These are phyloP conservation scores for Wolfiporia cocos DNA, from an alignment of 1,284 basidiomycete genomes.

Conservation along the genomic window DNA sequence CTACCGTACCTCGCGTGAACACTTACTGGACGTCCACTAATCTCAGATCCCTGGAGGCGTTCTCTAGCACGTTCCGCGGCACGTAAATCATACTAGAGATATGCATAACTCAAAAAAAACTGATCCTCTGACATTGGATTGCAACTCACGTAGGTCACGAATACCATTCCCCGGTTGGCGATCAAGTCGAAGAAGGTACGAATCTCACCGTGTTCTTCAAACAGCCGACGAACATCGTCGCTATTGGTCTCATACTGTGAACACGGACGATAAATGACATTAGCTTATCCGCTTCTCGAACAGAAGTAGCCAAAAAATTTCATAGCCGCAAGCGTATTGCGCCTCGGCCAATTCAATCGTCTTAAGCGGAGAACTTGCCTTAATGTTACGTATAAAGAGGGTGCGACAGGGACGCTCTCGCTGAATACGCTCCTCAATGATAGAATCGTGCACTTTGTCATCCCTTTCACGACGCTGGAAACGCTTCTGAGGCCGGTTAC, in stretches of 20 bases:
- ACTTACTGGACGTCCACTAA: slow-evolving; percentile 79
- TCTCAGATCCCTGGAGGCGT: slow-evolving; percentile 78
- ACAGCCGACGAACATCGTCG: slow-evolving; percentile 76
- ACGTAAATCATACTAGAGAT: slow-evolving; percentile 77
- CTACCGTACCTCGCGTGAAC: not conserved
- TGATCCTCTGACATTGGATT: too few relatives aligned
- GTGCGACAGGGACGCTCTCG: slow-evolving; percentile 93
- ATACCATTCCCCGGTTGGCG: slow-evolving; percentile 91
- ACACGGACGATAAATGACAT: not conserved
- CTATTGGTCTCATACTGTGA: slow-evolving; percentile 87
- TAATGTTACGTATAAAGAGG: slow-evolving; percentile 94
- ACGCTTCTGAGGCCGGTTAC: slow-evolving; percentile 42
- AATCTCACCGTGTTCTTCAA: slow-evolving; percentile 91
- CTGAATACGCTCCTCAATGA: slow-evolving; percentile 86
- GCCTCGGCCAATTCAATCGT: not conserved
- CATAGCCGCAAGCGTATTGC: not conserved
- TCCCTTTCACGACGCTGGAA: slow-evolving; percentile 61
- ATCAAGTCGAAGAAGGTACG: slow-evolving; percentile 97
- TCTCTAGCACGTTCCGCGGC: slow-evolving; percentile 89
- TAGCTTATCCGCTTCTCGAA: slow-evolving; percentile 1
- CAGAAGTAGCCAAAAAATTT: not conserved
- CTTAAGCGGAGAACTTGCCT: slow-evolving; percentile 56
- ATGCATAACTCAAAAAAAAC: slow-evolving; percentile 1
- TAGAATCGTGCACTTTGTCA: slow-evolving; percentile 78
- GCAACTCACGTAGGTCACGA: slow-evolving; percentile 89